Base-by-base conservation (phyloP, 345 rosid species). In the Noccaea caerulescens region DNA sequence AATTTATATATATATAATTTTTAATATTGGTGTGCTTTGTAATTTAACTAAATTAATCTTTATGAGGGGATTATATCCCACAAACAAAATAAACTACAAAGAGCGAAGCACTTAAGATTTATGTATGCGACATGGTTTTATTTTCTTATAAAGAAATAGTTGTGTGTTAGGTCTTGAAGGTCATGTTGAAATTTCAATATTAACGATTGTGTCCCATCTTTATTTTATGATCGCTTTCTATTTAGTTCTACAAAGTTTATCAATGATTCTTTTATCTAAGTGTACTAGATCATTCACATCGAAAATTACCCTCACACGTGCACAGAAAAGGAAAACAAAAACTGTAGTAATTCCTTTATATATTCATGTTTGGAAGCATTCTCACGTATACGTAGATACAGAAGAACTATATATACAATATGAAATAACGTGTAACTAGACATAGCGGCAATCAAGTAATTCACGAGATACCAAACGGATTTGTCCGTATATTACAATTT, bases 401-500 rank as follows among this genome's bases (percentile, higher is more conserved):
- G 30, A 27, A 27, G 30, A 27, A 27, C 30, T 41, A 45, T 63
- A 53, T 42, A 25, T 32, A 33, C 13, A 45, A 66, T 67, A 44
- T 60, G 55, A 52, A 61, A 54, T 34, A 75, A 37, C 58, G 74
- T 68, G 52, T 68, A 61, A 47, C 56, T 58, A 75, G 52, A 55
- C 64, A 60, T 68, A 69, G 70, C 54, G 58, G 65, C 52, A 68
- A 75, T 46, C 59, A 61, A 63, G 53, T 45, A 46, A 68, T 37
- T 75, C 79, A 75, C 79, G 79, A 75, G 79, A 68, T 45, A 62
- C 70, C 56, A 75, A 68, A 68, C 3, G 53, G 27, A 38, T 60
- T 75, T 75, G 79, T 75, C 79, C 70, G 79, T 75, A 68, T 75
- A 68, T 58, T 25, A 68, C 56, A 68, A 37, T 54, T 30, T 67